Percentiles rank a stretch among this genome's conserved stretches.
These are phyloP conservation scores for Funneliformis caledonium DNA, from an alignment of 371 early-diverging fungal species.

Conservation along the genomic window DNA sequence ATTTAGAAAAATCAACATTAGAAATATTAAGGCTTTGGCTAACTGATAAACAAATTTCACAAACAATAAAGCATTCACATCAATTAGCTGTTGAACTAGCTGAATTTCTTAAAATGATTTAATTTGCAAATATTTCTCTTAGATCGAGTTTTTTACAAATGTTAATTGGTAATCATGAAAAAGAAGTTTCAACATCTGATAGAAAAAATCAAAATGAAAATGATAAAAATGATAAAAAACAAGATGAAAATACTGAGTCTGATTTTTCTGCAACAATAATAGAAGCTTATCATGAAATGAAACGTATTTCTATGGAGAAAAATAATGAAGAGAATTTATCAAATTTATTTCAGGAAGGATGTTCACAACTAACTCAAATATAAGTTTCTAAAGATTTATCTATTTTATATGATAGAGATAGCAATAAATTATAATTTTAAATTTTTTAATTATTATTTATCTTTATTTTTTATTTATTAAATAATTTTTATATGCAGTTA, in stretches of 20 bases:
- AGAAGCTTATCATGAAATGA: not conserved
- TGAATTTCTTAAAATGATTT: not conserved
- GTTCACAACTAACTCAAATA: not conserved
- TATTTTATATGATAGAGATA: not conserved
- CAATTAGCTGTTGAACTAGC: not conserved
- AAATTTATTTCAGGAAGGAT: not conserved
- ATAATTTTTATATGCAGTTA: not conserved
- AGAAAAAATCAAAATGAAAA: too few species aligned
- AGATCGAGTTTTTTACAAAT: not conserved
- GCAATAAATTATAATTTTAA: too few species aligned
- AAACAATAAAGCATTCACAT: constrained; percentile 1
- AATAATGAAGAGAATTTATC: not conserved
- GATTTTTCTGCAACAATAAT: not conserved
- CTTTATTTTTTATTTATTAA: not conserved
- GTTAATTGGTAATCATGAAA: not conserved
- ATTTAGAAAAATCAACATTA: not conserved
- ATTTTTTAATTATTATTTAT: too few species aligned
- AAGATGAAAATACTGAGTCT: not conserved
- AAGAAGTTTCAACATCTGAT: not conserved
- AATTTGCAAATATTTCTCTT: not conserved
- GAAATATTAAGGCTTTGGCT: not conserved
- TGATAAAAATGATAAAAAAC: not conserved
- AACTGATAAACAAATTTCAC: not conserved
- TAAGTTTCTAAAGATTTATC: not conserved
- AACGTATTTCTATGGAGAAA: not conserved